Percentiles rank a stretch among this genome's conserved stretches.
These are phyloP conservation scores for Phytopythium cucurbitacearum DNA, from an alignment of 352 stramenopile genomes.

Conservation along the genomic window DNA sequence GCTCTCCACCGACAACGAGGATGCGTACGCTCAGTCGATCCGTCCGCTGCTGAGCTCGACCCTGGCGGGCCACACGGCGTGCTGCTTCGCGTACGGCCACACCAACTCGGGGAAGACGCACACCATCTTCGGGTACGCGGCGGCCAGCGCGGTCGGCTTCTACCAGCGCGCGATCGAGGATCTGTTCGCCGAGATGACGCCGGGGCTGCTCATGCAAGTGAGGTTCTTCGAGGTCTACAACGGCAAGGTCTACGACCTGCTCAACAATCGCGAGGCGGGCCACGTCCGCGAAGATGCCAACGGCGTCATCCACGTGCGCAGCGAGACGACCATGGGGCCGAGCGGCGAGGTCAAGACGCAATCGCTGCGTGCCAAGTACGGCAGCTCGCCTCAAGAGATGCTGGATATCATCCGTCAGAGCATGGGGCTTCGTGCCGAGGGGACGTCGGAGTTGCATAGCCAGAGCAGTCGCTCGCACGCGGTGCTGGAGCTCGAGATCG, in stretches of 20 bases:
- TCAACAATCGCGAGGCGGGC: conserved; percentile 34
- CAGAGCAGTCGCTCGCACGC: conserved; percentile 50
- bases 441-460: conserved; percentile 47
- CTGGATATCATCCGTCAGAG: conserved; percentile 18
- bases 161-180: conserved; percentile 31
- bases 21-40: conserved; percentile 25
- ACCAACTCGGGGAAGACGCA: conserved; percentile 62
- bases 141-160: conserved; percentile 22
- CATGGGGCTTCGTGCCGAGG: conserved; percentile 19
- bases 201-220: conserved; percentile 30
- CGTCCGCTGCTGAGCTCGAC: conserved; percentile 19
- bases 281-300: conserved; percentile 46
- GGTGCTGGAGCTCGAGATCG: conserved; percentile 50
- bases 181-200: conserved; percentile 17
- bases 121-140: conserved; percentile 54
- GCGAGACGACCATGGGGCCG: conserved; percentile 33
- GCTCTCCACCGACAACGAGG: conserved; percentile 27
- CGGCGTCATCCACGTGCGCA: conserved; percentile 43
- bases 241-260: conserved; percentile 46
- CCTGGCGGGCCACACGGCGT: conserved; percentile 28
- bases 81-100: conserved; percentile 58
- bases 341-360: conserved; percentile 44
- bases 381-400: conserved; percentile 14
- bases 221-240: conserved; percentile 63
- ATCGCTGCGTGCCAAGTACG: conserved; percentile 26